phyloP scores from a whole-genome alignment of 306 rosid genomes.

The Comarum palustre region DNA sequence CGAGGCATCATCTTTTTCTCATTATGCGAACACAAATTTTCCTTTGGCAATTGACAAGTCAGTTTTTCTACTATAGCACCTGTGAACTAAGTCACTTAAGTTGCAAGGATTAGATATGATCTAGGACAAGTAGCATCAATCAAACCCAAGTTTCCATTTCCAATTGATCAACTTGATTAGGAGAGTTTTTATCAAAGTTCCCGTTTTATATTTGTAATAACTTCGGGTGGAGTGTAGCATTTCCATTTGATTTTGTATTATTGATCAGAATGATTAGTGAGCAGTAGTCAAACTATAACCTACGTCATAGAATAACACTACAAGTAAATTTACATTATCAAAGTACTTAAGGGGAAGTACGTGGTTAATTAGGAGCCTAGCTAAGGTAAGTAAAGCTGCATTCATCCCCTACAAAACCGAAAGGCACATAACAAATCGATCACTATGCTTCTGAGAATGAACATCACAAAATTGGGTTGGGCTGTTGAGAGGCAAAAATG shows the following conservation, averaged over 20 bases:
- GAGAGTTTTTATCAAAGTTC: constrained; percentile 16
- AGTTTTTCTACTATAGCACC: not conserved
- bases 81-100: not conserved
- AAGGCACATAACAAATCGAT: constrained; percentile 31
- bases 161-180: constrained; percentile 32
- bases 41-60: constrained; percentile 1
- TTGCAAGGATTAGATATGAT: not conserved
- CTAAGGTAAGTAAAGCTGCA: constrained; percentile 41
- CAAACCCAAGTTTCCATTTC: constrained; percentile 28
- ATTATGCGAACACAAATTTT: not conserved
- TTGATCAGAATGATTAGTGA: constrained; percentile 34
- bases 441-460: constrained; percentile 40
- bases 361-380: constrained; percentile 37
- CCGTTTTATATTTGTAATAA: not conserved
- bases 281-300: constrained; percentile 10
- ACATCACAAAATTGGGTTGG: constrained; percentile 50
- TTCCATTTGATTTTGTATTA: constrained; percentile 33
- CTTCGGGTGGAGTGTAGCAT: not conserved
- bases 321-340: constrained; percentile 14
- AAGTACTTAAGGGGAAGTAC: constrained; percentile 23
- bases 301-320: not conserved
- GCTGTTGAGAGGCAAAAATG: constrained; percentile 65
- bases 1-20: not conserved
- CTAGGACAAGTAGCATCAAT: constrained; percentile 26
- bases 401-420: constrained; percentile 35